A percentile compares a stretch with the other conserved stretches of the same genome.
phyloP scores from a whole-genome alignment of 2,329 filamentous ascomycete species.

The Xylaria sp. region DNA sequence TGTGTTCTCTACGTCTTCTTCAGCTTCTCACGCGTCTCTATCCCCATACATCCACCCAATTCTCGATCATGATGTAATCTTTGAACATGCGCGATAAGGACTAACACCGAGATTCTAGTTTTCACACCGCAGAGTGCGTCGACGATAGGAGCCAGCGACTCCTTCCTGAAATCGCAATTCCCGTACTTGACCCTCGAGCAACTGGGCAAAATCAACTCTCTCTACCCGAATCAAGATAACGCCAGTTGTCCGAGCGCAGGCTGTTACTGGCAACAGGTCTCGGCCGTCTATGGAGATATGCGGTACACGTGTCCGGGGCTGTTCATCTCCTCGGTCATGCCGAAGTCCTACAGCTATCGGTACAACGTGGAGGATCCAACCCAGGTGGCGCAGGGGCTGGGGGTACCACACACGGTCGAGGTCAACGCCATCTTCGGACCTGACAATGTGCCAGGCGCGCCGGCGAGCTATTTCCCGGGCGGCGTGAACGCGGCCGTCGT shows the following conservation, averaged over 20 bases:
- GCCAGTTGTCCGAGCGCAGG: constrained; percentile 60
- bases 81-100: not conserved
- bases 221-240: constrained; percentile 65
- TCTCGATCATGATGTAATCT: not conserved
- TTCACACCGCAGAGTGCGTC: constrained; percentile 65
- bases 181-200: constrained; percentile 63
- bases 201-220: constrained; percentile 61
- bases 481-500: constrained; percentile 67
- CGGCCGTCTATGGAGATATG: constrained; percentile 71
- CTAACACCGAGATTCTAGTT: constrained; percentile 36
- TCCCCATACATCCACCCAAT: no score
- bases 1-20: not conserved
- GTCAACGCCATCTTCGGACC: constrained; percentile 75
- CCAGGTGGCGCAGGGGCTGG: constrained; percentile 64
- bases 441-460: constrained; percentile 59
- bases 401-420: constrained; percentile 76
- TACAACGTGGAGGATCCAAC: constrained; percentile 73
- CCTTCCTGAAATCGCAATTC: constrained; percentile 69
- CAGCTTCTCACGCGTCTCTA: not conserved
- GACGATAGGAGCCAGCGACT: constrained; percentile 60
- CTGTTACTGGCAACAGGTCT: constrained; percentile 67
- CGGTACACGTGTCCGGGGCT: constrained; percentile 73
- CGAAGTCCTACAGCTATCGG: constrained; percentile 72
- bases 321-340: constrained; percentile 59
- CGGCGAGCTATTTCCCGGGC: constrained; percentile 64